Evolutionary conservation across 1,284 basidiomycete species (phyloP).

Genomic region (Retiboletus flavoniger): DNA sequence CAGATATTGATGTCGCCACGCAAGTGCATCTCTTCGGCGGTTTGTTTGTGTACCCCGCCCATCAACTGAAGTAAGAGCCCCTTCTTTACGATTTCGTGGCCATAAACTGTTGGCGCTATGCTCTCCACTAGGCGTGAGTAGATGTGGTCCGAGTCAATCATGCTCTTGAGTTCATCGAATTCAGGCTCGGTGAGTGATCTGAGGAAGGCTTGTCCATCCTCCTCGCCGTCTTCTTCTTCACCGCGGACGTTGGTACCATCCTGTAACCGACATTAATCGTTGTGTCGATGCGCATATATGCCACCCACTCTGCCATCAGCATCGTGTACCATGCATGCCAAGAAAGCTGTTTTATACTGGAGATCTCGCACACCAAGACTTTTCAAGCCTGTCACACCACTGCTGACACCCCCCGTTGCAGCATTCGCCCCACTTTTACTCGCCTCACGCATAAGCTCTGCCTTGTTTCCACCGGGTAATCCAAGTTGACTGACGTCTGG

Average conservation of each 20-base stretch:
- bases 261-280: conserved; percentile 39
- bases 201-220: conserved; percentile 78
- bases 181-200: conserved; percentile 90
- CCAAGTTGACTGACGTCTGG: conserved; percentile 98
- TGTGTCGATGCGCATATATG: conserved; percentile 1
- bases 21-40: conserved; percentile 93
- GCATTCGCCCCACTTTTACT: conserved; percentile 60
- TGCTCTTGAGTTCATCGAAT: conserved; percentile 89
- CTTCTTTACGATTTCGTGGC: conserved; percentile 98
- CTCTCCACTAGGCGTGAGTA: conserved; percentile 92
- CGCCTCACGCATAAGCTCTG: conserved; percentile 88
- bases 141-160: conserved; percentile 94
- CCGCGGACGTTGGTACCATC: conserved; percentile 82
- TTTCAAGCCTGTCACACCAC: conserved; percentile 93
- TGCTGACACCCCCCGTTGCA: conserved; percentile 68
- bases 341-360: conserved; percentile 97
- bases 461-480: conserved; percentile 89
- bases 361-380: conserved; percentile 93
- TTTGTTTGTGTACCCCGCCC: conserved; percentile 99
- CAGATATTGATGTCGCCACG: conserved; percentile 99
- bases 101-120: conserved; percentile 98
- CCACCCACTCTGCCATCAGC: conserved; percentile 77
- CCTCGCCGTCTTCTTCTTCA: conserved; percentile 79
- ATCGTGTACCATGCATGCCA: conserved; percentile 97
- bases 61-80: conserved; percentile 96